Evolutionary conservation across 768 basidiomycete genomes (phyloP).

Genomic region (Lentinula guzmanii): DNA sequence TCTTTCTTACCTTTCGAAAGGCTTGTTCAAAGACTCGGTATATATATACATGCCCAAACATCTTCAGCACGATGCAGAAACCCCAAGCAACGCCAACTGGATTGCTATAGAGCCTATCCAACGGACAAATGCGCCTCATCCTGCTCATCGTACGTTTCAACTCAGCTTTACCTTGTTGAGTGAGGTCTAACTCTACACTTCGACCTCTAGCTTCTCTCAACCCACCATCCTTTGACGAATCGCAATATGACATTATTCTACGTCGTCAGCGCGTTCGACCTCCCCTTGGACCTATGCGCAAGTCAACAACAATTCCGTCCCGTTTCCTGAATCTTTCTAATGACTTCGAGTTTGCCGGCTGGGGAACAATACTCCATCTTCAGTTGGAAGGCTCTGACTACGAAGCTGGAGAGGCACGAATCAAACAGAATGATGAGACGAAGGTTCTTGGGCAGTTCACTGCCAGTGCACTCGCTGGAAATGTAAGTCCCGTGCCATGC

Average conservation of each 20-base stretch:
- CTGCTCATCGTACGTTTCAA: background rate
- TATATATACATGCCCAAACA: background rate
- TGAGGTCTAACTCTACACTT: background rate
- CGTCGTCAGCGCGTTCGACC: constrained; percentile 53
- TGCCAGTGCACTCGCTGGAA: constrained; percentile 62
- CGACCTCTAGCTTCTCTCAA: background rate
- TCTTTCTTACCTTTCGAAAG: too few species aligned
- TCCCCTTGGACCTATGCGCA: constrained; percentile 34
- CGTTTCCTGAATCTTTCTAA: constrained; percentile 57
- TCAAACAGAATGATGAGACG: constrained; percentile 22
- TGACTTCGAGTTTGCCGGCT: constrained; percentile 69
- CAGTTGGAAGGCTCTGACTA: constrained; percentile 39
- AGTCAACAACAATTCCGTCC: constrained; percentile 39
- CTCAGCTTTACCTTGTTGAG: background rate
- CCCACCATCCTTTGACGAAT: constrained; percentile 40
- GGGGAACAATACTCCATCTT: constrained; percentile 50
- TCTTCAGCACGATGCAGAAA: background rate
- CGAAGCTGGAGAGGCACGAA: constrained; percentile 23
- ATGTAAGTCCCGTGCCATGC: constrained; percentile 15
- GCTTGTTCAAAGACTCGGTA: background rate
- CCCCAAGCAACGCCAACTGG: background rate
- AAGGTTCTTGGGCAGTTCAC: constrained; percentile 55
- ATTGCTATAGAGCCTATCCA: background rate
- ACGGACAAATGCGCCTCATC: background rate
- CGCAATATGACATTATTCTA: constrained; percentile 50